phyloP scores from a whole-genome alignment of 2,329 filamentous ascomycete genomes.

The Alternaria viburni region DNA sequence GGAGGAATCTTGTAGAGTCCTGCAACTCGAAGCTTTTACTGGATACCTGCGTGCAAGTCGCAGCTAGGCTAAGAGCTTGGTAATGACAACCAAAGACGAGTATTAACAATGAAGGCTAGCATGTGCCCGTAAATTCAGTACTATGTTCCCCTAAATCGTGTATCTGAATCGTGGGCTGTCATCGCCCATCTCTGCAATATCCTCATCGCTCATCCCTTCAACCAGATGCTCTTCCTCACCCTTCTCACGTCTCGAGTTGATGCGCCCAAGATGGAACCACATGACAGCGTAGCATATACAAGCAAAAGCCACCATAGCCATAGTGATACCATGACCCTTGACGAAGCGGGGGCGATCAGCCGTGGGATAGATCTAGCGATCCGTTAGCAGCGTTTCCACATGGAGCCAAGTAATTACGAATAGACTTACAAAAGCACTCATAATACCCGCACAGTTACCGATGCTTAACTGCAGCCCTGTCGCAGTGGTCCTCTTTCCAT shows the following conservation, averaged over 20 bases:
- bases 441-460: constrained; percentile 74
- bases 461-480: constrained; percentile 74
- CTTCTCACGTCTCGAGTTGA: constrained; percentile 47
- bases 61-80: no score
- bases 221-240: constrained; percentile 52
- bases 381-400: constrained; percentile 8
- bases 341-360: constrained; percentile 55
- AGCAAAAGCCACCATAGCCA: constrained; percentile 57
- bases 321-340: constrained; percentile 59
- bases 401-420: neutral
- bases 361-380: constrained; percentile 54
- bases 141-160: constrained; percentile 27
- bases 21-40: neutral
- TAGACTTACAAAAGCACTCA: constrained; percentile 69
- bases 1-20: neutral
- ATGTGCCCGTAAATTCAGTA: neutral
- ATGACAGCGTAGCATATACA: constrained; percentile 46
- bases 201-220: constrained; percentile 51
- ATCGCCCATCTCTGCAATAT: constrained; percentile 54
- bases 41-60: no score
- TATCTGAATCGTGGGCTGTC: constrained; percentile 54
- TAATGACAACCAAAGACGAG: no score
- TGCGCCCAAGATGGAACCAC: constrained; percentile 46
- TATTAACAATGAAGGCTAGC: neutral
- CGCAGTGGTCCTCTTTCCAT: constrained; percentile 76